A percentile compares a stretch with the other conserved stretches of the same genome.
phyloP scores from a whole-genome alignment of 192 early-diverging fungal genomes.

The Podochytrium sp. region DNA sequence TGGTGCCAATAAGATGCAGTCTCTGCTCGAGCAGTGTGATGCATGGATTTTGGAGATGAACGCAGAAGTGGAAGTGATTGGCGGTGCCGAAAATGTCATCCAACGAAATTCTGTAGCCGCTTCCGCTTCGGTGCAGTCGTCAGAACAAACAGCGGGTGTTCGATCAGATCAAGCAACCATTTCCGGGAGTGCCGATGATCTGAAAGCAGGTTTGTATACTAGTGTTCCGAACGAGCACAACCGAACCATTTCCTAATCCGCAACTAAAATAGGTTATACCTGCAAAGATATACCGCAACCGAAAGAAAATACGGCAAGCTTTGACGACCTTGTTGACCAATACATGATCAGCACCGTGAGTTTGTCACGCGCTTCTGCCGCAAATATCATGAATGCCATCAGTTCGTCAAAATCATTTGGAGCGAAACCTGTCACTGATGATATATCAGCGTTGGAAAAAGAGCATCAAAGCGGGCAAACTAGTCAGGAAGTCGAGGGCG shows the following conservation, averaged over 20 bases:
- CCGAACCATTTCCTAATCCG: neutral
- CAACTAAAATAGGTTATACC: neutral
- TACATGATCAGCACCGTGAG: neutral
- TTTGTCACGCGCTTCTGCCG: neutral
- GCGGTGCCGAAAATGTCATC: too few species aligned
- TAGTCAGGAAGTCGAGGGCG: too few species aligned
- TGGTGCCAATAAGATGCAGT: slow-evolving; percentile 14
- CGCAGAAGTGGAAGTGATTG: too few species aligned
- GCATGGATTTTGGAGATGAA: slow-evolving; percentile 3
- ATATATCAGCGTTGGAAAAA: too few species aligned
- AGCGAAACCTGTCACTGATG: too few species aligned
- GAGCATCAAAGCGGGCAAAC: too few species aligned
- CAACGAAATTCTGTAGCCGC: too few species aligned
- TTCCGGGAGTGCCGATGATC: neutral
- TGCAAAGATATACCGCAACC: neutral
- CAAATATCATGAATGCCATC: neutral
- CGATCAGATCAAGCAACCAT: neutral
- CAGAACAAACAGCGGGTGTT: neutral
- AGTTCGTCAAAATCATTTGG: too few species aligned
- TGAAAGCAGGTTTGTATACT: neutral
- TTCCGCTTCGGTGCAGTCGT: too few species aligned
- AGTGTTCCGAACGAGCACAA: neutral
- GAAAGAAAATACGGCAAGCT: neutral
- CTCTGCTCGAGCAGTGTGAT: slow-evolving; percentile 24
- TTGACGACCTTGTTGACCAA: neutral